These are phyloP conservation scores for Melaleuca alternifolia DNA, from an alignment of 345 rosid genomes.

Conservation along the genomic window DNA sequence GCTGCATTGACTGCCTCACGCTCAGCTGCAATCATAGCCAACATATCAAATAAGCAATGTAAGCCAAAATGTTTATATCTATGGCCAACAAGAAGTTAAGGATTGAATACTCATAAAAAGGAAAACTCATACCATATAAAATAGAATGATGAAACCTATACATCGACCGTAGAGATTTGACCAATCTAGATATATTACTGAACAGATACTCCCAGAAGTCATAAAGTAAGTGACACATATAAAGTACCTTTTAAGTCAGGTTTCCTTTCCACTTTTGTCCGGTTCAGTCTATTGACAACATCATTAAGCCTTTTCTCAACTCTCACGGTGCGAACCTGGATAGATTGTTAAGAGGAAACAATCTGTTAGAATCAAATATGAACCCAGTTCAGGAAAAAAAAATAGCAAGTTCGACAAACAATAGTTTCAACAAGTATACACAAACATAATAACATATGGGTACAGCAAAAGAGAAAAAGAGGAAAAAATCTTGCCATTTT, in stretches of 20 bases:
- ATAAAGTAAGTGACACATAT: not conserved
- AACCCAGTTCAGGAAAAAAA: not conserved
- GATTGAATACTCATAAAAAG: not conserved
- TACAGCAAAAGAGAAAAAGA: not conserved
- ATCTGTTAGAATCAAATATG: not conserved
- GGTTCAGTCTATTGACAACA: slow-evolving; percentile 85
- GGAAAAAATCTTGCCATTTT: slow-evolving; percentile 52
- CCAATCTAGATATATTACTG: not conserved
- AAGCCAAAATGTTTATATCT: not conserved
- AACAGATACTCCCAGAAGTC: not conserved
- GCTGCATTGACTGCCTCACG: slow-evolving; percentile 85
- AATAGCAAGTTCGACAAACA: not conserved
- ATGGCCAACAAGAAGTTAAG: not conserved
- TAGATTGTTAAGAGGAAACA: not conserved
- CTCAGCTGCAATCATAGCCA: slow-evolving; percentile 47
- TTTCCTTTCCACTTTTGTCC: slow-evolving; percentile 79
- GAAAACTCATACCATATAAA: not conserved
- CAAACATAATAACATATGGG: not conserved
- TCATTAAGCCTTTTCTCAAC: slow-evolving; percentile 96
- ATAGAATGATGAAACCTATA: not conserved
- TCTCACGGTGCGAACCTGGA: slow-evolving; percentile 79
- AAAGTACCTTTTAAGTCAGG: slow-evolving; percentile 83
- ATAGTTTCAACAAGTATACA: not conserved
- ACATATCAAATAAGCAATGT: not conserved
- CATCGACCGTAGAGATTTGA: not conserved